Evolutionary conservation across 768 basidiomycete species (phyloP).

Genomic region (Boletus fagicola): DNA sequence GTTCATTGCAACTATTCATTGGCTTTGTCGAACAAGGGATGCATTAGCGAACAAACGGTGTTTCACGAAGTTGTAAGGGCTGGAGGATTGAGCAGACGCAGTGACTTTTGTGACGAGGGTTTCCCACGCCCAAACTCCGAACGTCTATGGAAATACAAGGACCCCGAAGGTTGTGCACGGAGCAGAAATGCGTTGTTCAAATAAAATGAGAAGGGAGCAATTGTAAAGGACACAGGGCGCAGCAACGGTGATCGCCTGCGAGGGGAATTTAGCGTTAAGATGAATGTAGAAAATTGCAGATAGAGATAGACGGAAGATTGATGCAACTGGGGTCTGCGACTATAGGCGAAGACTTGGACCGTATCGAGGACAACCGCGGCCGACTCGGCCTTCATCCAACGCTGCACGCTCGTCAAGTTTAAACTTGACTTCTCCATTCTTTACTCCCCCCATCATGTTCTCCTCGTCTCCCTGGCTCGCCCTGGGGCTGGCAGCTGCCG

Average conservation of each 20-base stretch:
- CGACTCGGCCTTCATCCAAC: neutral
- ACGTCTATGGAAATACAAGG: neutral
- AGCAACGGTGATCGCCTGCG: neutral
- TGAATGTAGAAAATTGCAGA: neutral
- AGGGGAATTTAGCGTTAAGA: neutral
- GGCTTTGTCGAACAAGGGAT: too few species aligned
- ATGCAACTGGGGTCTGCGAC: conserved; percentile 6
- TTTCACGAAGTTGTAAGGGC: too few species aligned
- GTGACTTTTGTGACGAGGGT: neutral
- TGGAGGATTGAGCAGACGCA: too few species aligned
- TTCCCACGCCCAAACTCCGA: neutral
- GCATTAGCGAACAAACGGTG: too few species aligned
- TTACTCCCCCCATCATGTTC: conserved; percentile 24
- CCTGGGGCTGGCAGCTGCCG: conserved; percentile 43
- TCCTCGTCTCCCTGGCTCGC: conserved; percentile 40
- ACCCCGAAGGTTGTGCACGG: neutral
- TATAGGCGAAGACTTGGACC: neutral
- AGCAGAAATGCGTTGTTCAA: neutral
- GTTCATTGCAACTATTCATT: neutral
- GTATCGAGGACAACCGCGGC: neutral
- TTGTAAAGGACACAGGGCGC: neutral
- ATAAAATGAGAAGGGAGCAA: neutral
- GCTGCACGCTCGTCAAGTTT: conserved; percentile 13
- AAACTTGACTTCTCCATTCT: conserved; percentile 3
- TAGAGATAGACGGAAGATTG: neutral